phyloP scores from a whole-genome alignment of 345 rosid genomes.

The Populus ilicifolia region DNA sequence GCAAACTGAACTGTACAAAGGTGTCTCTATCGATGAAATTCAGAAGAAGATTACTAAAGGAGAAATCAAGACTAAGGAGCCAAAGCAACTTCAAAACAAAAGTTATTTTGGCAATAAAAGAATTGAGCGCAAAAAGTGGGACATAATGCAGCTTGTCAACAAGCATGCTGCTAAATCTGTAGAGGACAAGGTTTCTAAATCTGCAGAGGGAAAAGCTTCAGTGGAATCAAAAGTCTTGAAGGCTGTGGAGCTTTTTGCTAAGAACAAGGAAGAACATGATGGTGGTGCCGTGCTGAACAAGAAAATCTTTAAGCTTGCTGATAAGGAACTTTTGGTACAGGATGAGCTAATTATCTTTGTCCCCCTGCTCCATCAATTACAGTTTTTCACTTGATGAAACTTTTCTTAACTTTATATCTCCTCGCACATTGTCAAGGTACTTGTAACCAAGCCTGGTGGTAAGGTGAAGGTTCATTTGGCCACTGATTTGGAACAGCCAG shows the following conservation, averaged over 20 bases:
- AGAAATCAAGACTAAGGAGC: constrained; percentile 40
- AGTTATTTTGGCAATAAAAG: constrained; percentile 41
- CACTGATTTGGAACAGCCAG: constrained; percentile 65
- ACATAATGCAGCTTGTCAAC: constrained; percentile 56
- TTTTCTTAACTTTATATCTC: constrained; percentile 15
- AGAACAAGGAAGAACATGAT: constrained; percentile 51
- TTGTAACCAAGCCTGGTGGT: constrained; percentile 61
- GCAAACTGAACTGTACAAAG: constrained; percentile 55
- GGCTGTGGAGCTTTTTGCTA: constrained; percentile 56
- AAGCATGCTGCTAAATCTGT: constrained; percentile 41
- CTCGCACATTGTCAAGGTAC: constrained; percentile 45
- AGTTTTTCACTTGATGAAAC: neutral
- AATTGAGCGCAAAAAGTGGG: constrained; percentile 77
- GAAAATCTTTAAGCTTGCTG: constrained; percentile 66
- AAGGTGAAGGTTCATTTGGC: constrained; percentile 63
- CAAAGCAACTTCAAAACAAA: constrained; percentile 38
- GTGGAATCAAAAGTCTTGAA: constrained; percentile 53
- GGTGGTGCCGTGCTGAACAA: constrained; percentile 51
- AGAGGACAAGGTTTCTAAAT: constrained; percentile 33
- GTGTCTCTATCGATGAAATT: constrained; percentile 51
- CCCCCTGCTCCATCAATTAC: neutral
- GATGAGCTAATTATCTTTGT: constrained; percentile 9
- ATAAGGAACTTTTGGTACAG: constrained; percentile 65
- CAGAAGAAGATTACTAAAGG: constrained; percentile 51
- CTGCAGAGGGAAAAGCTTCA: constrained; percentile 29